Percentiles rank a stretch among this genome's conserved stretches.
These are phyloP conservation scores for Dentipellis sp. DNA, from an alignment of 768 basidiomycete species.

Conservation along the genomic window DNA sequence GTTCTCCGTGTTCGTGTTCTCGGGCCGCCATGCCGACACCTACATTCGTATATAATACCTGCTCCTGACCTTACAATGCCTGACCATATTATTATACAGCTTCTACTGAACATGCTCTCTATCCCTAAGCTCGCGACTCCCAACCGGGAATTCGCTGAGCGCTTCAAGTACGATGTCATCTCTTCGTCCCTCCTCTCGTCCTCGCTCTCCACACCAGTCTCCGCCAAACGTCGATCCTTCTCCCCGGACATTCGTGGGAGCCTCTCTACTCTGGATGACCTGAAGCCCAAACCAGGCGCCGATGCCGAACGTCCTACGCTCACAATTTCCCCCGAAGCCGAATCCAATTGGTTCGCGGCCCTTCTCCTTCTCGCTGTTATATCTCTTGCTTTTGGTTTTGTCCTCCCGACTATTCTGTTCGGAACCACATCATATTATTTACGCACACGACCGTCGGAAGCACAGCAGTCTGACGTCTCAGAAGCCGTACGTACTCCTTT, in stretches of 20 bases:
- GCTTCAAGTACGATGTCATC: conserved; percentile 15
- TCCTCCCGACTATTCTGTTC: conserved; percentile 6
- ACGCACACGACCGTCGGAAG: neutral
- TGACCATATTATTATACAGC: conserved; percentile 5
- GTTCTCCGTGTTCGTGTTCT: too few species aligned
- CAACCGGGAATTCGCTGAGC: conserved; percentile 10
- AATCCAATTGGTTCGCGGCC: neutral
- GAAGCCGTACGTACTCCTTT: conserved; percentile 2
- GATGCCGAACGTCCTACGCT: neutral
- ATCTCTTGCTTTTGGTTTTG: conserved; percentile 6
- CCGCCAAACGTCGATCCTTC: neutral
- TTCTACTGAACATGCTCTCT: neutral
- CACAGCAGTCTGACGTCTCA: conserved; percentile 2
- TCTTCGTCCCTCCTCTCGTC: conserved; percentile 15
- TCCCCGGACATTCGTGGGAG: neutral
- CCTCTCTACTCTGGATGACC: neutral
- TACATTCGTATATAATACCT: neutral
- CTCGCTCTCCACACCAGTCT: conserved; percentile 8
- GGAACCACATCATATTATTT: conserved; percentile 9
- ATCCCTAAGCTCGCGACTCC: conserved; percentile 4
- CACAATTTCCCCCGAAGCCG: neutral
- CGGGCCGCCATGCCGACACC: neutral
- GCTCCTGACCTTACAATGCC: neutral
- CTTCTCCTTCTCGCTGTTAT: neutral
- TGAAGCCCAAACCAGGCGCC: neutral